A percentile compares a stretch with the other conserved stretches of the same genome.
Evolutionary conservation across 192 early-diverging fungal species (phyloP).

Genomic region (Umbelopsis vinacea): DNA sequence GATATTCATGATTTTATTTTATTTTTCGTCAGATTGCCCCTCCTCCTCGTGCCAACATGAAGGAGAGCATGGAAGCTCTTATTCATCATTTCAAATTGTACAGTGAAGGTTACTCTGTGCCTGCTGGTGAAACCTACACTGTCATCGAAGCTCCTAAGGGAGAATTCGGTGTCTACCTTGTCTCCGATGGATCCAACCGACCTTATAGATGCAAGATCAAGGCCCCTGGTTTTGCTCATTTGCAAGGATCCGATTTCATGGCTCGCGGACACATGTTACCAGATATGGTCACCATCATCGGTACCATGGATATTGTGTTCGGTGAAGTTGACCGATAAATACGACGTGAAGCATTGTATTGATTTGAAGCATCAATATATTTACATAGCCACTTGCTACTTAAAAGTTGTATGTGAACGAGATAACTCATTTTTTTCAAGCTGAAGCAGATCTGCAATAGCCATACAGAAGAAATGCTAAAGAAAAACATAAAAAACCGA

Average conservation of each 20-base stretch:
- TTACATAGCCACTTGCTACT: too few relatives aligned
- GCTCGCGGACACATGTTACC: slow-evolving; percentile 90
- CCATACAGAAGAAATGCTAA: too few relatives aligned
- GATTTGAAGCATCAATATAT: not conserved
- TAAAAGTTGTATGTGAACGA: too few relatives aligned
- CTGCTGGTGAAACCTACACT: slow-evolving; percentile 96
- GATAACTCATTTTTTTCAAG: too few relatives aligned
- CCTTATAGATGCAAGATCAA: slow-evolving; percentile 98
- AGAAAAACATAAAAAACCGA: too few relatives aligned
- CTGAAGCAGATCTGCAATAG: too few relatives aligned
- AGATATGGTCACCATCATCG: slow-evolving; percentile 96
- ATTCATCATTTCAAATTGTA: slow-evolving; percentile 99
- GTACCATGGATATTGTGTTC: slow-evolving; percentile 99
- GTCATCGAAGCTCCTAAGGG: slow-evolving; percentile 98
- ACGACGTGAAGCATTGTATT: not conserved
- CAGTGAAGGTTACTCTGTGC: slow-evolving; percentile 98
- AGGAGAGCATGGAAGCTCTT: slow-evolving; percentile 98
- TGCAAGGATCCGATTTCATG: slow-evolving; percentile 90
- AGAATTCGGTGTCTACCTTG: slow-evolving; percentile 95
- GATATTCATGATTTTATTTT: not conserved
- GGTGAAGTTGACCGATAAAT: slow-evolving; percentile 86
- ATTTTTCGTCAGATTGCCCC: slow-evolving; percentile 65
- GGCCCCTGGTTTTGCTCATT: slow-evolving; percentile 94
- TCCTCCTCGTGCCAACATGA: slow-evolving; percentile 92
- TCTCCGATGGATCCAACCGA: slow-evolving; percentile 91